These are phyloP conservation scores for Globisporangium alternatum DNA, from an alignment of 352 stramenopile species.

Conservation along the genomic window DNA sequence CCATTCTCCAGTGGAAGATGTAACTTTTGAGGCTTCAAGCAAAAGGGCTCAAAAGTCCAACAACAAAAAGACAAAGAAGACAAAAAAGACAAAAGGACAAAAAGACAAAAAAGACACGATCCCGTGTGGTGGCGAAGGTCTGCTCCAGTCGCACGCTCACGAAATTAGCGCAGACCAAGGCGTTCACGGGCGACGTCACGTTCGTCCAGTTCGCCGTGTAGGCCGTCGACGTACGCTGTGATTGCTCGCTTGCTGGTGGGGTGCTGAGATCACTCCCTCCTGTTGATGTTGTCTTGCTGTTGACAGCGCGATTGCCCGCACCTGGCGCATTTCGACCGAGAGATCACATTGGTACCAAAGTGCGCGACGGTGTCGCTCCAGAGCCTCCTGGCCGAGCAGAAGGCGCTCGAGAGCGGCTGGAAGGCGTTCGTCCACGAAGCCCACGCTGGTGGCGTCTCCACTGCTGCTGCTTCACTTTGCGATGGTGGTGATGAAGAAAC, in stretches of 20 bases:
- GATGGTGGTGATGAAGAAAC: background rate
- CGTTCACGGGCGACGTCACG: conserved; percentile 65
- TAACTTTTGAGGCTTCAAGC: too few relatives aligned
- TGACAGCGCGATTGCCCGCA: conserved; percentile 59
- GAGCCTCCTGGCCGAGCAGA: conserved; percentile 52
- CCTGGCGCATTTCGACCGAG: conserved; percentile 50
- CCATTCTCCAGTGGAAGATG: too few relatives aligned
- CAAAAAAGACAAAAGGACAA: too few relatives aligned
- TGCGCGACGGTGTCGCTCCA: conserved; percentile 66
- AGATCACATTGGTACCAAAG: conserved; percentile 61
- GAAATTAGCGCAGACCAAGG: conserved; percentile 81
- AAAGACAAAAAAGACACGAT: too few relatives aligned
- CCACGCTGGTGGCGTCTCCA: conserved; percentile 16
- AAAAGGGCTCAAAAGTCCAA: too few relatives aligned
- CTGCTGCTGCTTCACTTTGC: conserved; percentile 11
- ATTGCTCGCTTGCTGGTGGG: background rate
- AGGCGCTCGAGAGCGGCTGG: conserved; percentile 53
- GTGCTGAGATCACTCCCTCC: conserved; percentile 1
- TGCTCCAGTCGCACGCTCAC: conserved; percentile 59
- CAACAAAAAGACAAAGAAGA: too few relatives aligned
- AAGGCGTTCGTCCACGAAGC: conserved; percentile 57
- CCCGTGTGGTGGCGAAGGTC: too few relatives aligned
- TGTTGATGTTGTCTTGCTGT: background rate
- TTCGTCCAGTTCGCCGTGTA: conserved; percentile 82
- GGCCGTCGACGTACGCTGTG: conserved; percentile 47